Evolutionary conservation across 2,329 filamentous ascomycete species (phyloP).

Genomic region (Ceratocystis huliohia): DNA sequence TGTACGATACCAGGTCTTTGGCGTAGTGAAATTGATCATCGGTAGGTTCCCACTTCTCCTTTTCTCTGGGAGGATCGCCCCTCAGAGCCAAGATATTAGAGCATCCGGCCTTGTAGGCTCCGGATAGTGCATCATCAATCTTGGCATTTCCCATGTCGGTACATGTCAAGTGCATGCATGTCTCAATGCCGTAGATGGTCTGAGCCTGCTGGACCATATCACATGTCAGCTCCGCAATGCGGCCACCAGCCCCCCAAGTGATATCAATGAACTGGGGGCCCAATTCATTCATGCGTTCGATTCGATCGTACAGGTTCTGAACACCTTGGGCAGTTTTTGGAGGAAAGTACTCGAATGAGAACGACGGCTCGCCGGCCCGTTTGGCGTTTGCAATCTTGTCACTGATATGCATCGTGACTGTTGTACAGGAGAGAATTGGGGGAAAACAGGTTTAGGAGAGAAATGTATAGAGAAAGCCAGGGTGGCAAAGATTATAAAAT

Average conservation of each 20-base stretch:
- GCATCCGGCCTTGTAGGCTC: constrained; percentile 88
- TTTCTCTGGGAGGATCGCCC: constrained; percentile 84
- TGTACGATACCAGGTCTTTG: constrained; percentile 76
- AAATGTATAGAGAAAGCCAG: constrained; percentile 1
- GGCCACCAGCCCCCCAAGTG: constrained; percentile 93
- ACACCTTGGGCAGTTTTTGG: constrained; percentile 96
- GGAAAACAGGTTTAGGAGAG: neutral
- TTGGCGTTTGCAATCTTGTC: constrained; percentile 78
- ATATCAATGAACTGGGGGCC: constrained; percentile 96
- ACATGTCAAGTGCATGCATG: constrained; percentile 97
- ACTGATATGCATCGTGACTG: constrained; percentile 72
- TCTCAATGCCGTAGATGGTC: constrained; percentile 89
- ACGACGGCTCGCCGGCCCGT: constrained; percentile 67
- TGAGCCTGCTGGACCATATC: constrained; percentile 97
- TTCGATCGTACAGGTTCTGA: constrained; percentile 97
- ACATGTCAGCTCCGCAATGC: constrained; percentile 79
- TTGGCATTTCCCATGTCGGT: constrained; percentile 94
- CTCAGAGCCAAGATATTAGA: constrained; percentile 92
- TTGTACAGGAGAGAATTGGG: constrained; percentile 25
- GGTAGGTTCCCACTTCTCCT: constrained; percentile 83
- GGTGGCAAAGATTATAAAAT: neutral
- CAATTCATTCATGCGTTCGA: constrained; percentile 95
- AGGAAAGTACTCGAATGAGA: constrained; percentile 99
- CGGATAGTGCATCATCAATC: constrained; percentile 75
- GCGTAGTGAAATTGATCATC: constrained; percentile 86